These are phyloP conservation scores for Leishmania amazonensis DNA, from an alignment of 208 protist genomes.

Conservation along the genomic window DNA sequence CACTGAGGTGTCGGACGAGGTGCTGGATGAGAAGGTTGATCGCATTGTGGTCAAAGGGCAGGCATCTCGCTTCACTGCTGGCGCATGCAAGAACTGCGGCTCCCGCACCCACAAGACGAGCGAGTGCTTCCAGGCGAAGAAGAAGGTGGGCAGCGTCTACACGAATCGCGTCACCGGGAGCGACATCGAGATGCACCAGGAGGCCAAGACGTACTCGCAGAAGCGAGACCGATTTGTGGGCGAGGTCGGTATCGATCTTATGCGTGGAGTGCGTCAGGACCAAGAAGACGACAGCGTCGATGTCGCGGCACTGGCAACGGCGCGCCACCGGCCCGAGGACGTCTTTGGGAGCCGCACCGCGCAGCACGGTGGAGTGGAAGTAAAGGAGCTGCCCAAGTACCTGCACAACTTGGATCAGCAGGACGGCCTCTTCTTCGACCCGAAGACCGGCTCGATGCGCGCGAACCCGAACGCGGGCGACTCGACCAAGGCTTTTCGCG, in stretches of 20 bases:
- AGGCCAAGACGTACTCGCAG: slow-evolving; percentile 50
- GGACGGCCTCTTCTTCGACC: slow-evolving; percentile 76
- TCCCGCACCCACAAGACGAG: slow-evolving; percentile 96
- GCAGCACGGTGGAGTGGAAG: slow-evolving; percentile 73
- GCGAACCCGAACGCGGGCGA: slow-evolving; percentile 83
- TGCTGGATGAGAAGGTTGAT: slow-evolving; percentile 49
- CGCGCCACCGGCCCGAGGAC: slow-evolving; percentile 28
- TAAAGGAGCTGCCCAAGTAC: slow-evolving; percentile 87
- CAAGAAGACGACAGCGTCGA: slow-evolving; percentile 14
- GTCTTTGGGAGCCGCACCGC: slow-evolving; percentile 60
- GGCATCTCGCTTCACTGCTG: slow-evolving; percentile 93
- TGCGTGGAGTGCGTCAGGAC: slow-evolving; percentile 35
- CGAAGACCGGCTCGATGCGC: slow-evolving; percentile 87
- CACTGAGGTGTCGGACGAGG: slow-evolving; percentile 15
- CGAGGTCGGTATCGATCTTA: slow-evolving; percentile 64
- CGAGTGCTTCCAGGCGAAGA: slow-evolving; percentile 94
- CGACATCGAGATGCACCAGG: slow-evolving; percentile 39
- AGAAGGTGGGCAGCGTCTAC: slow-evolving; percentile 76
- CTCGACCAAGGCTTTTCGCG: slow-evolving; percentile 65
- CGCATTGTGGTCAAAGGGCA: slow-evolving; percentile 50
- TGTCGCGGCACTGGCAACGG: background rate
- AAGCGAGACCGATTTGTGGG: slow-evolving; percentile 80
- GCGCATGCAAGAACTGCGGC: slow-evolving; percentile 99
- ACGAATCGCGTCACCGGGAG: slow-evolving; percentile 64
- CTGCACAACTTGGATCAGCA: slow-evolving; percentile 78